Evolutionary conservation across 768 basidiomycete genomes (phyloP).

Genomic region (Paxillus ammoniavirescens): DNA sequence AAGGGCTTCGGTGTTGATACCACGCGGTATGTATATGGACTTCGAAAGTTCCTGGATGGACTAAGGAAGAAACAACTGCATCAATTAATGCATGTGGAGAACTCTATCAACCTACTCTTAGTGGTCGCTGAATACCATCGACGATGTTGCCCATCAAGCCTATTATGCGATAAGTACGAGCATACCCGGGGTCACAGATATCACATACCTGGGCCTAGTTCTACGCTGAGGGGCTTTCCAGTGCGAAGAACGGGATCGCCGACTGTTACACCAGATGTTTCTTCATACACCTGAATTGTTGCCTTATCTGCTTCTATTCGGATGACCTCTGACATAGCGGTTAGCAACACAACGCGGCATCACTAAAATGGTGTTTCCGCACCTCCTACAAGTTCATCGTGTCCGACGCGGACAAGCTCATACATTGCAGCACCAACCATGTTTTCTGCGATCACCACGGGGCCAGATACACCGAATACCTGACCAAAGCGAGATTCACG

Average conservation of each 20-base stretch:
- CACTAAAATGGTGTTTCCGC: slow-evolving; percentile 18
- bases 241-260: slow-evolving; percentile 98
- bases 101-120: slow-evolving; percentile 56
- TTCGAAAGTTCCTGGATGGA: slow-evolving; percentile 95
- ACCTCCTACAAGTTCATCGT: slow-evolving; percentile 98
- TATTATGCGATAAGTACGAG: slow-evolving; percentile 29
- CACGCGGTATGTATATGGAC: slow-evolving; percentile 99
- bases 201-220: slow-evolving; percentile 87
- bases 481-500: slow-evolving; percentile 83
- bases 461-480: slow-evolving; percentile 95
- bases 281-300: slow-evolving; percentile 99
- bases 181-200: neutral
- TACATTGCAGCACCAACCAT: slow-evolving; percentile 97
- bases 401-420: slow-evolving; percentile 96
- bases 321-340: slow-evolving; percentile 81
- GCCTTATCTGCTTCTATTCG: slow-evolving; percentile 97
- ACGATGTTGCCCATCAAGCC: slow-evolving; percentile 99
- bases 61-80: slow-evolving; percentile 31
- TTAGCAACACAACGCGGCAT: slow-evolving; percentile 10
- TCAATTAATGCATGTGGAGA: slow-evolving; percentile 2
- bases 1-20: slow-evolving; percentile 96
- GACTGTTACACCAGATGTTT: slow-evolving; percentile 98
- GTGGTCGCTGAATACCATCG: slow-evolving; percentile 93
- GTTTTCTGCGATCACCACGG: slow-evolving; percentile 94
- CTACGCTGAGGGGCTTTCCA: slow-evolving; percentile 96